phyloP scores from a whole-genome alignment of 2,329 filamentous ascomycete genomes.

The Colletotrichum caudatum region DNA sequence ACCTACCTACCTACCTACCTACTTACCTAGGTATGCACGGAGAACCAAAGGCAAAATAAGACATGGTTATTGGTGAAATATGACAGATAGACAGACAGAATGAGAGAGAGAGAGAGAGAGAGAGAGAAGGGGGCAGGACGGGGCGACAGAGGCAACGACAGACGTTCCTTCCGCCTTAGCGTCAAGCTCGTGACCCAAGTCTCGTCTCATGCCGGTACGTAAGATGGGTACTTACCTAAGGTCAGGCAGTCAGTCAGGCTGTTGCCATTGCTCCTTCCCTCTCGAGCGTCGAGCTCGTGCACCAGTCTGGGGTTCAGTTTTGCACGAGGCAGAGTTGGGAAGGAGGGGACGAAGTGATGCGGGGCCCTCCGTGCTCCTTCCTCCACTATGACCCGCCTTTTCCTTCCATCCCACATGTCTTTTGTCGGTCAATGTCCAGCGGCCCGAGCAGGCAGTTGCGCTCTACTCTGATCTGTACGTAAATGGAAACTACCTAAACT shows the following conservation, averaged over 20 bases:
- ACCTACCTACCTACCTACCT: too few relatives aligned
- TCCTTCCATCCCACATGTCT: background rate
- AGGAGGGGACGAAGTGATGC: slow-evolving; percentile 35
- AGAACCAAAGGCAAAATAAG: background rate
- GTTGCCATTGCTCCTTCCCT: slow-evolving; percentile 30
- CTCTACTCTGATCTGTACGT: too few relatives aligned
- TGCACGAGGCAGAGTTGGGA: slow-evolving; percentile 31
- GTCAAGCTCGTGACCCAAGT: slow-evolving; percentile 23
- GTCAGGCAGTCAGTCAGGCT: background rate
- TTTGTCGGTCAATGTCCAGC: background rate
- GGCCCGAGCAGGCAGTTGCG: too few relatives aligned
- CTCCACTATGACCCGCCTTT: background rate
- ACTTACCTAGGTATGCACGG: too few relatives aligned
- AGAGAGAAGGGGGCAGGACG: background rate
- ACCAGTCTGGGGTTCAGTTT: slow-evolving; percentile 29
- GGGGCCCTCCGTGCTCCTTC: slow-evolving; percentile 24
- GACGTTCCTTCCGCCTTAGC: slow-evolving; percentile 2
- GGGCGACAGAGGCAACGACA: background rate
- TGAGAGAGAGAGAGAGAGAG: background rate
- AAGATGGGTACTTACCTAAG: too few relatives aligned
- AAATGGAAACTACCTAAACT: too few relatives aligned
- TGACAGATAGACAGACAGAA: too few relatives aligned
- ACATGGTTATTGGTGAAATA: background rate
- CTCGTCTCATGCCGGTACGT: slow-evolving; percentile 10
- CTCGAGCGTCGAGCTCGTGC: slow-evolving; percentile 34